Percentiles rank a stretch among this genome's conserved stretches.
Conservation (phyloP, 768 basidiomycete species). For the Mycena alexandri region DNA sequence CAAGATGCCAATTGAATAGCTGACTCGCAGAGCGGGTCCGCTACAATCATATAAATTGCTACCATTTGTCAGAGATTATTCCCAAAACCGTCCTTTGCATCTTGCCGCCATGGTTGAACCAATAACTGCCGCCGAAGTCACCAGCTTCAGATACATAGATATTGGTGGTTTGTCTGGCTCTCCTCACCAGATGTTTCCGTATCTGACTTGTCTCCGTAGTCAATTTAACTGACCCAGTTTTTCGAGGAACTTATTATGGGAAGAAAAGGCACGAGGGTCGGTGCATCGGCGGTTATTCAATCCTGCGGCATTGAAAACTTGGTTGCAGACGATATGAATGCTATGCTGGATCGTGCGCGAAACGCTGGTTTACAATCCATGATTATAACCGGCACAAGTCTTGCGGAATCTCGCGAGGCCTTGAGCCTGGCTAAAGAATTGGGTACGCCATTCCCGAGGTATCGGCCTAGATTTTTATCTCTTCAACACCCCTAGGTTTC, state of each 20-base stretch:
- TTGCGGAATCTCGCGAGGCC: constrained; percentile 72
- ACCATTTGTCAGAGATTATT: background rate
- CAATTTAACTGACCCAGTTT: constrained; percentile 70
- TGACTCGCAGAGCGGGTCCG: constrained; percentile 20
- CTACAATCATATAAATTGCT: background rate
- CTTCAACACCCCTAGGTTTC: constrained; percentile 54
- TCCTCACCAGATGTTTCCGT: background rate
- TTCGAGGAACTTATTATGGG: constrained; percentile 64
- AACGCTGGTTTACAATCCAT: constrained; percentile 75
- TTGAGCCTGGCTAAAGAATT: constrained; percentile 70
- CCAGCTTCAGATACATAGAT: constrained; percentile 25
- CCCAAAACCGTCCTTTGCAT: background rate
- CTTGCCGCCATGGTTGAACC: background rate
- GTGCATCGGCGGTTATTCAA: background rate
- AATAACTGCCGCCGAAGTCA: background rate
- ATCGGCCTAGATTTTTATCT: background rate
- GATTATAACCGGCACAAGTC: constrained; percentile 82
- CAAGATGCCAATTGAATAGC: background rate
- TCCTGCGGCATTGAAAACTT: background rate
- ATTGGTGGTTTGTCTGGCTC: constrained; percentile 16
- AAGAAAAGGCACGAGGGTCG: constrained; percentile 64
- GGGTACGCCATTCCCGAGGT: constrained; percentile 50
- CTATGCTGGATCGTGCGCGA: constrained; percentile 67
- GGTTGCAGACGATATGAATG: constrained; percentile 71
- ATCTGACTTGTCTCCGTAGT: constrained; percentile 45